Percentiles rank a stretch among this genome's conserved stretches.
Conservation (phyloP, 2,329 filamentous ascomycete species). For the Onygenales sp. region DNA sequence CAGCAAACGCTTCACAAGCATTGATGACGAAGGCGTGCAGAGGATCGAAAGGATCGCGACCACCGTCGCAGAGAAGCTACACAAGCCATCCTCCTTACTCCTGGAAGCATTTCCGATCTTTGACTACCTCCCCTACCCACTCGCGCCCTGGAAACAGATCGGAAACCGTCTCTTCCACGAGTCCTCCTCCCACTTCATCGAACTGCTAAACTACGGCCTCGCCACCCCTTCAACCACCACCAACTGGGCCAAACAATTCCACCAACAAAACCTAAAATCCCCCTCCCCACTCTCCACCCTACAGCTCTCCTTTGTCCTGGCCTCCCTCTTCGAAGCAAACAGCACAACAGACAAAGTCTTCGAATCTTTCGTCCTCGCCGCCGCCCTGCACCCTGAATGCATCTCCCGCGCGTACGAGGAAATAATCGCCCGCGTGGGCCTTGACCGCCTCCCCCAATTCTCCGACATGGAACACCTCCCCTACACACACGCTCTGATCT, state of each 20-base stretch:
- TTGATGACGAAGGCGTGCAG: slow-evolving; percentile 25
- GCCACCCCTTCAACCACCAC: too few relatives aligned
- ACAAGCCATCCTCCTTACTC: slow-evolving; percentile 36
- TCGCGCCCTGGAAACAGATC: slow-evolving; percentile 35
- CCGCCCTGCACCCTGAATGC: slow-evolving; percentile 35
- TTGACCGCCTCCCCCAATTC: slow-evolving; percentile 21
- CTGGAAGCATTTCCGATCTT: slow-evolving; percentile 36
- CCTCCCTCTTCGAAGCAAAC: too few relatives aligned
- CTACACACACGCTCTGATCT: slow-evolving; percentile 24
- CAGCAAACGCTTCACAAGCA: slow-evolving; percentile 35
- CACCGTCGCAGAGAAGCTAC: slow-evolving; percentile 39
- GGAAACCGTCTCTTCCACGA: too few relatives aligned
- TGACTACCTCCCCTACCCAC: slow-evolving; percentile 31
- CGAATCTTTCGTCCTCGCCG: slow-evolving; percentile 35
- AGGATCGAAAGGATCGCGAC: slow-evolving; percentile 32
- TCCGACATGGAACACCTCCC: slow-evolving; percentile 21
- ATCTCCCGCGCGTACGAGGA: slow-evolving; percentile 29
- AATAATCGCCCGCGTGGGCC: slow-evolving; percentile 24
- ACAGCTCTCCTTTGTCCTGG: too few relatives aligned
- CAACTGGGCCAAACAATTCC: too few relatives aligned
- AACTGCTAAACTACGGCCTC: too few relatives aligned
- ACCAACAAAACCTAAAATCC: too few relatives aligned
- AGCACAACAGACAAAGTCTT: slow-evolving; percentile 5
- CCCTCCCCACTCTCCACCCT: too few relatives aligned
- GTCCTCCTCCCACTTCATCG: too few relatives aligned